A percentile compares a stretch with the other conserved stretches of the same genome.
Conservation (phyloP, 305 asterid genomes). For the Rubia peregrina region DNA sequence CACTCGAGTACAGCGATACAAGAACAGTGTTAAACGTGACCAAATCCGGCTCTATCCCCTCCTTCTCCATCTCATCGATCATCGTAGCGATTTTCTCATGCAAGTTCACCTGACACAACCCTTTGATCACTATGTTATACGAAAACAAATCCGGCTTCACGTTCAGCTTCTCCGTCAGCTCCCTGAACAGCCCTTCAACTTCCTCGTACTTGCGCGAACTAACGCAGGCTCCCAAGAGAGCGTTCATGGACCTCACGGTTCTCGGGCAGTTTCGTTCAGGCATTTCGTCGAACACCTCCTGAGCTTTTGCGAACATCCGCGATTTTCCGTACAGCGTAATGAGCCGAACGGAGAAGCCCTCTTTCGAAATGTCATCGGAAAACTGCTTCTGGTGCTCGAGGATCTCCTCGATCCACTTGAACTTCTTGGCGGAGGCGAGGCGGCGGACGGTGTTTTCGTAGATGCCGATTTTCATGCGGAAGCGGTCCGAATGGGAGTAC, state of each 20-base stretch:
- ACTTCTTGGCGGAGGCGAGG: conserved; percentile 32
- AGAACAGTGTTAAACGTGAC: conserved; percentile 35
- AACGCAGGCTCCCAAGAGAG: conserved; percentile 37
- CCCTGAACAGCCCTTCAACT: conserved; percentile 25
- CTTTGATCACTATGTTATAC: conserved; percentile 34
- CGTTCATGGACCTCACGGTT: conserved; percentile 36
- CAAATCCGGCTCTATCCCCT: conserved; percentile 28
- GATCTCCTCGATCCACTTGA: conserved; percentile 36
- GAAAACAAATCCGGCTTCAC: conserved; percentile 31
- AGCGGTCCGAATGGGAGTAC: conserved; percentile 24
- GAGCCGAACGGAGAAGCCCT: conserved; percentile 29
- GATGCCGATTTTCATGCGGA: conserved; percentile 33
- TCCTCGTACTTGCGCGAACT: conserved; percentile 25
- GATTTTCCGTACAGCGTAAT: conserved; percentile 30
- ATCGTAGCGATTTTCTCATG: conserved; percentile 19
- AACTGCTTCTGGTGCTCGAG: conserved; percentile 39
- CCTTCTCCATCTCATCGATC: conserved; percentile 28
- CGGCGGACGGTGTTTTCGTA: conserved; percentile 36
- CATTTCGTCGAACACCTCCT: conserved; percentile 42
- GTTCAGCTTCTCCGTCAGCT: conserved; percentile 23
- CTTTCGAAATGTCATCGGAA: conserved; percentile 28
- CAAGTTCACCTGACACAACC: conserved; percentile 27
- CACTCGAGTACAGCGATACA: conserved; percentile 22
- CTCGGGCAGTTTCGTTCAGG: conserved; percentile 26
- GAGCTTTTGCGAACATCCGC: conserved; percentile 34